Conservation (phyloP, 371 early-diverging fungal species). For the Circinella minor region DNA sequence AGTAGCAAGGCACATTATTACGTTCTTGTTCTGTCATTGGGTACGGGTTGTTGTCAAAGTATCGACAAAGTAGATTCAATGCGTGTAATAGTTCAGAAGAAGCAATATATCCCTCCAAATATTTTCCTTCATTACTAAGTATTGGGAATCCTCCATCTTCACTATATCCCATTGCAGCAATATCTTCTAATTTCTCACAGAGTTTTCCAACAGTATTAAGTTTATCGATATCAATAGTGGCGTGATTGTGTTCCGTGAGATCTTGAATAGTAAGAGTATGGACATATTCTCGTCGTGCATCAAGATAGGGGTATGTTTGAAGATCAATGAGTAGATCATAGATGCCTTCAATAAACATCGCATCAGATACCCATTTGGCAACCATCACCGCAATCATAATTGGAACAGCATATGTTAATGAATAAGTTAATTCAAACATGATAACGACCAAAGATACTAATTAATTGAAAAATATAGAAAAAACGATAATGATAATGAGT, state of each 20-base stretch:
- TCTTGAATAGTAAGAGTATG: conserved; percentile 61
- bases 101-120: conserved; percentile 86
- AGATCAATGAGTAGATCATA: conserved; percentile 83
- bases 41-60: conserved; percentile 26
- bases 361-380: conserved; percentile 88
- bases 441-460: conserved; percentile 89
- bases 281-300: conserved; percentile 77
- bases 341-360: conserved; percentile 78
- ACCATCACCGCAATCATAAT: conserved; percentile 90
- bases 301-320: conserved; percentile 86
- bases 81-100: conserved; percentile 85
- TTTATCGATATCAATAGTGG: conserved; percentile 65
- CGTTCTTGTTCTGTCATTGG: conserved; percentile 43
- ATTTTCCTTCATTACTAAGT: conserved; percentile 58
- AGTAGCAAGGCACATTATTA: conserved; percentile 34
- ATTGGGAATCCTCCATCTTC: conserved; percentile 88
- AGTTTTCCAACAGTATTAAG: conserved; percentile 65
- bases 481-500: neutral
- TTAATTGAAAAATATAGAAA: neutral
- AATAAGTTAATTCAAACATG: conserved; percentile 96
- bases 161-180: conserved; percentile 66
- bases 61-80: conserved; percentile 47
- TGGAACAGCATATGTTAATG: conserved; percentile 79
- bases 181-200: conserved; percentile 53
- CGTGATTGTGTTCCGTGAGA: conserved; percentile 43